Base-by-base conservation (phyloP, 345 rosid species). In the Populus pruinosa region DNA sequence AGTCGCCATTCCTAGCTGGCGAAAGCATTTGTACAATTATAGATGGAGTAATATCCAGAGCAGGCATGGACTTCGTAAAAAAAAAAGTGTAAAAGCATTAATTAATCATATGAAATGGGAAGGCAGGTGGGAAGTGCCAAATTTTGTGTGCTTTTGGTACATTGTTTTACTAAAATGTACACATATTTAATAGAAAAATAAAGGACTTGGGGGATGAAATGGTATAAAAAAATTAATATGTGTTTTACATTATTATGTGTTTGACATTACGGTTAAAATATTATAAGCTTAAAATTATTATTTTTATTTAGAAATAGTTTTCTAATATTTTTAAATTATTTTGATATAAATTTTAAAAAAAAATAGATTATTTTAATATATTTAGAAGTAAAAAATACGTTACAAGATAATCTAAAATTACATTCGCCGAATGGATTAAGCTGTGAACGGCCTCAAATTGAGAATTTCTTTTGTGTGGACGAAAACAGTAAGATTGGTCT, bases 51-150 rank as follows among this genome's bases (percentile, higher is more conserved):
- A 44, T 70, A 17, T 25, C 56, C 43, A 0, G 43, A 14, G 74
- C 23, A 77, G 74, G 79, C 61, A 23, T 50, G 31, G 78, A 76
- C 78, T 67, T 67, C 1, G 41, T 53, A 6, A 21, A 5, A n/a
- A 53, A 6, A 8, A 5, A 9, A 6, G 23, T 18, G 56, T 53
- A 53, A 50, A 50, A 50, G 9, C 56, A 50, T 50, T 50, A 50
- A 53, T 2, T 53, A n/a, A 20, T 53, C n/a, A 20, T 18, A 53
- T 17, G 59, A 53, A 53, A 53, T 53, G 18, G 18, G 59, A 53
- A 7, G 6, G 59, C 3, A 6, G n/a, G 8, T 0, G 8, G 2
- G 59, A 18, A 21, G 59, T 20, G 59, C 59, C n/a, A 6, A 6
- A 53, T 20, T 1, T 18, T 53, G 35, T 31, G 35, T 33, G 35